These are phyloP conservation scores for Russula foetens DNA, from an alignment of 768 basidiomycete genomes.

Conservation along the genomic window DNA sequence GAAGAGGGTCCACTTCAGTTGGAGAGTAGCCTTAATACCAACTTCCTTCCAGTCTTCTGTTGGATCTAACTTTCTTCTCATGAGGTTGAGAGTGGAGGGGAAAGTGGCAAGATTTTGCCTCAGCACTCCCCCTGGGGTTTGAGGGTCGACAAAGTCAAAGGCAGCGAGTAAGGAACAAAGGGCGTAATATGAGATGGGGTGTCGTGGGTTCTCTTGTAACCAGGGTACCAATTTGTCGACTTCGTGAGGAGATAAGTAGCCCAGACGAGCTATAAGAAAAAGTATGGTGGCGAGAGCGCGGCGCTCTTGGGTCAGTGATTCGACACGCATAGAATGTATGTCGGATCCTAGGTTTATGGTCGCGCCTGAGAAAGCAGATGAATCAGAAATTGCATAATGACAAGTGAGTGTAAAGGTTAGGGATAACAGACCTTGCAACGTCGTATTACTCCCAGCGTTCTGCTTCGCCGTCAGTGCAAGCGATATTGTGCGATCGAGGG, in stretches of 20 bases:
- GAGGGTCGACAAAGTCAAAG: slow-evolving; percentile 59
- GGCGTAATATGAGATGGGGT: slow-evolving; percentile 61
- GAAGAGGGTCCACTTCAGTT: slow-evolving; percentile 87
- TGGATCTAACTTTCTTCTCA: slow-evolving; percentile 49
- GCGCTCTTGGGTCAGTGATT: slow-evolving; percentile 69
- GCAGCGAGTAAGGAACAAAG: slow-evolving; percentile 55
- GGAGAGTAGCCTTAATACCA: slow-evolving; percentile 60
- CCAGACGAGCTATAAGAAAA: slow-evolving; percentile 54
- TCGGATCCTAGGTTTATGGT: slow-evolving; percentile 52
- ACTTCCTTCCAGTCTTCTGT: slow-evolving; percentile 58
- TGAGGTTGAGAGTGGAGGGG: slow-evolving; percentile 39
- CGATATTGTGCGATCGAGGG: slow-evolving; percentile 42
- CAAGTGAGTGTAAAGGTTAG: neutral
- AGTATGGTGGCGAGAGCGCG: slow-evolving; percentile 57
- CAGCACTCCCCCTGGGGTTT: slow-evolving; percentile 34
- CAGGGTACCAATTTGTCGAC: slow-evolving; percentile 61
- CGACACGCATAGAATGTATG: slow-evolving; percentile 57
- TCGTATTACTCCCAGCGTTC: slow-evolving; percentile 54
- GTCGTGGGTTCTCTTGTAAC: slow-evolving; percentile 56
- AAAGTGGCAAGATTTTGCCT: slow-evolving; percentile 45
- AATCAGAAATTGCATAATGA: neutral
- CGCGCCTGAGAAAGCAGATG: slow-evolving; percentile 26
- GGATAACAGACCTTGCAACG: slow-evolving; percentile 44
- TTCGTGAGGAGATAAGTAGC: slow-evolving; percentile 51
- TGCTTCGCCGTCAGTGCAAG: slow-evolving; percentile 51